phyloP scores from a whole-genome alignment of 2,329 filamentous ascomycete species.

The Arthrinium puccinioides region DNA sequence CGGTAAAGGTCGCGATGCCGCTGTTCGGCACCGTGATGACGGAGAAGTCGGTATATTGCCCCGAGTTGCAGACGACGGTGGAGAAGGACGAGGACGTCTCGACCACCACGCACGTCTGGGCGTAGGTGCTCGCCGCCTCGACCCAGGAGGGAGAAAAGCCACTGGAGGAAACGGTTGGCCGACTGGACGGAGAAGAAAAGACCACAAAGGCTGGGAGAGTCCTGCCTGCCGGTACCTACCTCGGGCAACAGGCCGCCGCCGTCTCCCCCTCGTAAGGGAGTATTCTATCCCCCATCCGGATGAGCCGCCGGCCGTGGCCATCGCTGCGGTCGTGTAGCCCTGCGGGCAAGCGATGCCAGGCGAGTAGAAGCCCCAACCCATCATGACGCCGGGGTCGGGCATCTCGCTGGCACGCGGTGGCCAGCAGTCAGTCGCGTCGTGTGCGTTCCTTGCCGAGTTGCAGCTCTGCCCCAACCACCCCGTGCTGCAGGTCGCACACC shows the following conservation, averaged over 20 bases:
- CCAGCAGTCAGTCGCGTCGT: conserved; percentile 13
- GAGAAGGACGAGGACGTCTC: too few species aligned
- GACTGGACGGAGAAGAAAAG: too few species aligned
- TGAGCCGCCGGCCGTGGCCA: conserved; percentile 6
- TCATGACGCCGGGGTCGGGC: conserved; percentile 8
- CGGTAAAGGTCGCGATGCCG: too few species aligned
- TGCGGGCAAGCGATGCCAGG: conserved; percentile 12
- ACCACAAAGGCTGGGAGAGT: too few species aligned
- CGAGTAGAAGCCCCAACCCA: conserved; percentile 14
- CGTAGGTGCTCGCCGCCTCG: too few species aligned
- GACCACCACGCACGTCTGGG: too few species aligned
- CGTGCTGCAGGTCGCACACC: conserved; percentile 8
- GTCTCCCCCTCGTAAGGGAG: conserved; percentile 3
- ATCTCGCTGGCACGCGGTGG: conserved; percentile 9
- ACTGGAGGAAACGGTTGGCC: too few species aligned
- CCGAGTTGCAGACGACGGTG: too few species aligned
- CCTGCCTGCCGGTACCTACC: neutral
- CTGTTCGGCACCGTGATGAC: too few species aligned
- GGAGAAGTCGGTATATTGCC: too few species aligned
- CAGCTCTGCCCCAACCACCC: conserved; percentile 13
- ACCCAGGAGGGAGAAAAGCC: too few species aligned
- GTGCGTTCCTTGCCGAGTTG: conserved; percentile 6
- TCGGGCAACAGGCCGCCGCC: conserved; percentile 6
- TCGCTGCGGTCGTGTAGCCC: conserved; percentile 12
- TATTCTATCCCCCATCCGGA: conserved; percentile 4